Conservation (phyloP, 441 rosid species). For the Populus trichocarpa region DNA sequence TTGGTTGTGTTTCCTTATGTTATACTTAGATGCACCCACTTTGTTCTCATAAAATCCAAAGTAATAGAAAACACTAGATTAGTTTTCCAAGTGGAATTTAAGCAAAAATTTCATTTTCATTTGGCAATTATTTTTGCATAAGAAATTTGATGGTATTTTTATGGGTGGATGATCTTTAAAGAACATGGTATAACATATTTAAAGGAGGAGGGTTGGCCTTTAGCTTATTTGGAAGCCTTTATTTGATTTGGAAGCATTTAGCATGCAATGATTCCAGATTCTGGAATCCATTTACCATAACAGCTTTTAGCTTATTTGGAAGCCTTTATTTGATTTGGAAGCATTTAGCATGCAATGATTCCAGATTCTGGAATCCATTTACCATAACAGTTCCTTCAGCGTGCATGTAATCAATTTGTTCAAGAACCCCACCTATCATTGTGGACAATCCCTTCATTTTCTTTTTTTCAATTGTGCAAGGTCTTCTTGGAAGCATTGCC, state of each 20-base stretch:
- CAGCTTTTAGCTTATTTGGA: neutral
- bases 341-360: neutral
- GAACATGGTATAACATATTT: neutral
- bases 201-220: neutral
- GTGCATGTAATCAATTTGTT: neutral
- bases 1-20: neutral
- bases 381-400: neutral
- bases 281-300: neutral
- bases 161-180: neutral
- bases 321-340: neutral
- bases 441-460: neutral
- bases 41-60: neutral
- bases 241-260: neutral
- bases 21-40: neutral
- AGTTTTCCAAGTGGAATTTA: too few species aligned
- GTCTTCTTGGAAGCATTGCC: constrained; percentile 88
- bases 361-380: neutral
- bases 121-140: neutral
- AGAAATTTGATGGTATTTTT: neutral
- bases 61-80: neutral
- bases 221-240: neutral
- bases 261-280: neutral
- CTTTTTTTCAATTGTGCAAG: constrained; percentile 24
- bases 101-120: neutral
- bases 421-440: neutral